phyloP scores from a whole-genome alignment of 305 asterid species.

The Solanum hybrid region DNA sequence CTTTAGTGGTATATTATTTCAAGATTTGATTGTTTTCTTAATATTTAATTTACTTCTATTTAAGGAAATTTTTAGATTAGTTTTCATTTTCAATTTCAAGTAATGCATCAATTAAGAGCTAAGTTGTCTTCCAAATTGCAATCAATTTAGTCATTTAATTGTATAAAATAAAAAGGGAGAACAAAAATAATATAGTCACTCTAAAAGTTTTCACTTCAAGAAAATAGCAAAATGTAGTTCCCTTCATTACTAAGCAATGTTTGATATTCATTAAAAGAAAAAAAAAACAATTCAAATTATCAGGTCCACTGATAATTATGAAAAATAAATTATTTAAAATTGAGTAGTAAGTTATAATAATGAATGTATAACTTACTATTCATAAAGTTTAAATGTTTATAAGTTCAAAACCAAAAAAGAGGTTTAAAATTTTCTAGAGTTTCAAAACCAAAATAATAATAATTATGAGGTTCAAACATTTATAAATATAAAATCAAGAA shows the following conservation, averaged over 20 bases:
- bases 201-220: not conserved
- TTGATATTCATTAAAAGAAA: not conserved
- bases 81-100: conserved; percentile 1
- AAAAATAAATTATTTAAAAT: not conserved
- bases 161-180: not conserved
- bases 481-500: too few species aligned
- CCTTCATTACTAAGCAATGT: not conserved
- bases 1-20: not conserved
- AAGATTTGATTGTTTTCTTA: not conserved
- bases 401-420: not conserved
- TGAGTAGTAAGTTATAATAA: not conserved
- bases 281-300: not conserved
- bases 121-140: not conserved
- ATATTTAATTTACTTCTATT: not conserved
- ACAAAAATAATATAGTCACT: not conserved
- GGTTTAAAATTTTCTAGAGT: not conserved
- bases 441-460: not conserved
- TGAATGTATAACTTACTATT: not conserved
- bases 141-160: not conserved
- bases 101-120: not conserved
- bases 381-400: not conserved
- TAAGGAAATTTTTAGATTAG: not conserved
- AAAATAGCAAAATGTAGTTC: not conserved
- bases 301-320: not conserved
- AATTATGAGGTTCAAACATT: not conserved